Evolutionary conservation across 768 basidiomycete genomes (phyloP).

Genomic region (Tephrocybe sp.): DNA sequence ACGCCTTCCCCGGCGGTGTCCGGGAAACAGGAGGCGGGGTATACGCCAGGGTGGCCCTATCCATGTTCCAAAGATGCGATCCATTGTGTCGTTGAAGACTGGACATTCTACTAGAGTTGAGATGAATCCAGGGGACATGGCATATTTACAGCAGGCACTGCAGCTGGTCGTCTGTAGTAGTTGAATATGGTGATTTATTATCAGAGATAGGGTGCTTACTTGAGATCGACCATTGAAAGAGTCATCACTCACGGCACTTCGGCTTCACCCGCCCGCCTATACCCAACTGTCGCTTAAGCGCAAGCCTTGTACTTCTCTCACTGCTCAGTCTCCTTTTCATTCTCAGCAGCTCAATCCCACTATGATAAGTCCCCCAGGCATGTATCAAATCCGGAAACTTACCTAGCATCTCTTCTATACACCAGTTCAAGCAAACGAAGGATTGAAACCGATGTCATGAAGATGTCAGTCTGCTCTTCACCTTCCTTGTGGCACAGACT

Average conservation of each 20-base stretch:
- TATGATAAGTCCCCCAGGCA: conserved; percentile 57
- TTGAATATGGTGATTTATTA: no score
- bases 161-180: conserved; percentile 2
- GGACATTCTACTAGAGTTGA: conserved; percentile 17
- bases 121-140: conserved; percentile 28
- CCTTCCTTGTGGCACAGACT: conserved; percentile 11
- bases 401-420: conserved; percentile 37
- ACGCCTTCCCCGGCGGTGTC: conserved; percentile 8
- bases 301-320: neutral
- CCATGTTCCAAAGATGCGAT: conserved; percentile 58
- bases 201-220: no score
- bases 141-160: neutral
- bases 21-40: conserved; percentile 15
- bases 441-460: conserved; percentile 99
- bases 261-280: conserved; percentile 12
- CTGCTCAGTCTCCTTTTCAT: conserved; percentile 3
- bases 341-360: conserved; percentile 13
- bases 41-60: conserved; percentile 32
- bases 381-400: conserved; percentile 1
- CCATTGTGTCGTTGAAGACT: conserved; percentile 63
- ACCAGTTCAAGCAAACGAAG: conserved; percentile 85
- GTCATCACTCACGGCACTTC: conserved; percentile 3
- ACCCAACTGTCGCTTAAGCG: neutral
- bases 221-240: no score
- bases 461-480: conserved; percentile 60